A percentile compares a stretch with the other conserved stretches of the same genome.
Conservation (phyloP, 1,284 basidiomycete genomes). For the Phlebopus sp. region DNA sequence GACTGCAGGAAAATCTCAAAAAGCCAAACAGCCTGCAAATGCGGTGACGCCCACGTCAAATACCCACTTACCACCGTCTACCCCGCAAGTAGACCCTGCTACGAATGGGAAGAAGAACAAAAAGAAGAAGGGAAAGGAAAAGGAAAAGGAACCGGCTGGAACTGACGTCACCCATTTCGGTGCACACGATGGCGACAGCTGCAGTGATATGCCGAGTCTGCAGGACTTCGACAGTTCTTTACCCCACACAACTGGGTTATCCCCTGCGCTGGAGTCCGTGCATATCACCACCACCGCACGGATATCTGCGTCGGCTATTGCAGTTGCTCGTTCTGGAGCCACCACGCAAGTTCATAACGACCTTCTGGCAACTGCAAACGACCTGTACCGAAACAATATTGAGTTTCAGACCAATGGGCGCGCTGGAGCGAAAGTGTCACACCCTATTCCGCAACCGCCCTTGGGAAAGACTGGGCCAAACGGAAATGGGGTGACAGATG, state of each 20-base stretch:
- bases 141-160: slow-evolving; percentile 34
- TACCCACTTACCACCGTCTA: slow-evolving; percentile 8
- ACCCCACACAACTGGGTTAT: slow-evolving; percentile 33
- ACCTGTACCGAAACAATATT: slow-evolving; percentile 55
- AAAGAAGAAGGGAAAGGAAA: slow-evolving; percentile 47
- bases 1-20: slow-evolving; percentile 29
- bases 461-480: slow-evolving; percentile 25
- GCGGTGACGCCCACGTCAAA: slow-evolving; percentile 8
- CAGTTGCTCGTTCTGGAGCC: slow-evolving; percentile 30
- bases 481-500: slow-evolving; percentile 34
- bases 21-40: slow-evolving; percentile 18
- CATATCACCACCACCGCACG: slow-evolving; percentile 48
- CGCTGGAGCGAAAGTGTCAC: slow-evolving; percentile 24
- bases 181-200: slow-evolving; percentile 26
- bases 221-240: slow-evolving; percentile 21
- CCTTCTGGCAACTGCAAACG: slow-evolving; percentile 51
- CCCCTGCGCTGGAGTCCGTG: slow-evolving; percentile 47
- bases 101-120: slow-evolving; percentile 41
- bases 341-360: slow-evolving; percentile 48
- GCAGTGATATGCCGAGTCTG: slow-evolving; percentile 24
- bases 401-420: slow-evolving; percentile 40
- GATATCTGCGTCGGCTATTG: slow-evolving; percentile 37
- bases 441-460: slow-evolving; percentile 13
- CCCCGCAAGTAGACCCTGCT: slow-evolving; percentile 7
- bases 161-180: slow-evolving; percentile 7